Evolutionary conservation across 805 yeast species (phyloP).

Genomic region (Suhomyces vadensis): DNA sequence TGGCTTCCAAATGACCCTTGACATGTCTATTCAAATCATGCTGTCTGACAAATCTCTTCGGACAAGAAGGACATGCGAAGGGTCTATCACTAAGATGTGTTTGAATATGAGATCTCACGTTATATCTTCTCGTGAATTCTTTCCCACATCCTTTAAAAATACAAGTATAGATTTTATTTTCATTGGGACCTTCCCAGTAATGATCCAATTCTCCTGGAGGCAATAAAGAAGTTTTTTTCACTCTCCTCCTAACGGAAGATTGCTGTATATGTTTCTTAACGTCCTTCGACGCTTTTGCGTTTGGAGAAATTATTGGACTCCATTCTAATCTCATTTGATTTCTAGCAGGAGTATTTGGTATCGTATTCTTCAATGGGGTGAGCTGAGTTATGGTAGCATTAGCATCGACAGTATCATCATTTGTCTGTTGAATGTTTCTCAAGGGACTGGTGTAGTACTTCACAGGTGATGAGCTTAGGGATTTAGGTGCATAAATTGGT

Average conservation of each 20-base stretch:
- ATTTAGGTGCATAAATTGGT: conserved; percentile 20
- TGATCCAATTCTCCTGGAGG: conserved; percentile 90
- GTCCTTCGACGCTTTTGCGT: conserved; percentile 20
- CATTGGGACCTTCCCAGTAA: conserved; percentile 79
- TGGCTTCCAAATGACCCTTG: conserved; percentile 77
- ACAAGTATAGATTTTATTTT: conserved; percentile 70
- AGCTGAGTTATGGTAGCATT: conserved; percentile 42
- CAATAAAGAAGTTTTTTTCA: conserved; percentile 62
- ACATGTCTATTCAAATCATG: conserved; percentile 91
- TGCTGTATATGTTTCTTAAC: conserved; percentile 34
- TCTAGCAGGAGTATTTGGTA: conserved; percentile 37
- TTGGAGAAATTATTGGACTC: conserved; percentile 47
- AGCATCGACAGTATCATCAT: conserved; percentile 39
- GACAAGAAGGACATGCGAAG: conserved; percentile 74
- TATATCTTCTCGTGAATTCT: conserved; percentile 82
- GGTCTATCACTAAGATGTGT: conserved; percentile 96
- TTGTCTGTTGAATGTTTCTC: conserved; percentile 15
- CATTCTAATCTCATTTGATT: conserved; percentile 40
- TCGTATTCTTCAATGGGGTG: conserved; percentile 38
- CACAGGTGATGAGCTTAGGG: conserved; percentile 34
- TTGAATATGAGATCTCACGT: conserved; percentile 92
- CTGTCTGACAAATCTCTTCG: conserved; percentile 87
- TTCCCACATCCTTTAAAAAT: conserved; percentile 77
- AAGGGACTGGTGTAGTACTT: conserved; percentile 26
- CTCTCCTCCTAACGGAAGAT: conserved; percentile 48